A percentile compares a stretch with the other conserved stretches of the same genome.
phyloP scores from a whole-genome alignment of 1,284 basidiomycete species.

The Naganishia sp. region DNA sequence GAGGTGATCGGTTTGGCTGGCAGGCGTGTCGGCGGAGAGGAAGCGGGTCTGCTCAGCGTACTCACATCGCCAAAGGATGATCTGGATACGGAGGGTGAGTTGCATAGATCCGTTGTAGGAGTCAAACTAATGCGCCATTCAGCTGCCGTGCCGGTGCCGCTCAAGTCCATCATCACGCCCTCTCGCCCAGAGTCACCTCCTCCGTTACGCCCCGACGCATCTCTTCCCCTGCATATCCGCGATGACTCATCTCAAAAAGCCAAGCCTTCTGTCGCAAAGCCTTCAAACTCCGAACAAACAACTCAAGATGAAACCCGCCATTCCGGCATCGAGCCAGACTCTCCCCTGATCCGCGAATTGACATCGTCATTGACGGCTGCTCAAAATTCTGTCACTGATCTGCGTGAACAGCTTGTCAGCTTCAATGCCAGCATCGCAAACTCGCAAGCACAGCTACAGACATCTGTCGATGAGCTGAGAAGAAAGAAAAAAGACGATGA shows the following conservation, averaged over 20 bases:
- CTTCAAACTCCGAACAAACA: constrained; percentile 39
- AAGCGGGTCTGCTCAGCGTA: constrained; percentile 31
- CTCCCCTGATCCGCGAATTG: constrained; percentile 72
- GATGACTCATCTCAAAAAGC: background rate
- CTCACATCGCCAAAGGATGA: constrained; percentile 31
- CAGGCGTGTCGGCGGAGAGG: constrained; percentile 20
- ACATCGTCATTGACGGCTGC: constrained; percentile 72
- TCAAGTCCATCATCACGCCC: constrained; percentile 15
- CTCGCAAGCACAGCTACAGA: constrained; percentile 67
- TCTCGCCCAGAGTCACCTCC: constrained; percentile 59
- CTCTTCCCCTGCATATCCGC: constrained; percentile 66
- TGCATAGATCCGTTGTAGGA: too few species aligned
- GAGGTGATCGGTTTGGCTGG: constrained; percentile 25
- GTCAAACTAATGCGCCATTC: background rate
- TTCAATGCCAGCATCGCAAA: constrained; percentile 64
- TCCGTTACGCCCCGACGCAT: constrained; percentile 75
- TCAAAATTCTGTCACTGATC: constrained; percentile 67
- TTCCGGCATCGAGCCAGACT: constrained; percentile 39
- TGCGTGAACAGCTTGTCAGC: constrained; percentile 73
- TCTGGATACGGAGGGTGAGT: constrained; percentile 9
- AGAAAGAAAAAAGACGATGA: constrained; percentile 82
- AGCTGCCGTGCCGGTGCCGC: background rate
- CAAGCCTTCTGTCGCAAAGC: constrained; percentile 30
- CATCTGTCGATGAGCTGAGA: constrained; percentile 72
- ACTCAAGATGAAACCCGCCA: constrained; percentile 45